Evolutionary conservation across 2,329 filamentous ascomycete genomes (phyloP).

Genomic region (Pseudogymnoascus sp.): DNA sequence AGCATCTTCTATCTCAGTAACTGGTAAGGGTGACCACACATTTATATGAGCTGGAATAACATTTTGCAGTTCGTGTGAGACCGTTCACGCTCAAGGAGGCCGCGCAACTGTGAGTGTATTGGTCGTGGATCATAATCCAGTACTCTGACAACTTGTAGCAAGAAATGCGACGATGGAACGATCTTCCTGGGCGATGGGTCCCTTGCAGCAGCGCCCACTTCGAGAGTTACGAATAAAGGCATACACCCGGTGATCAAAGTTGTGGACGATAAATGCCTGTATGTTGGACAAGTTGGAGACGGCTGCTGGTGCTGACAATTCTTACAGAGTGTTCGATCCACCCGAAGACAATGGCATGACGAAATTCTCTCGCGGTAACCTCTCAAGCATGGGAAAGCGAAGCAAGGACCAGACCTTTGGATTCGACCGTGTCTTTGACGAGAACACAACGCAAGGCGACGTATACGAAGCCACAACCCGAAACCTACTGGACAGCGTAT

Average conservation of each 20-base stretch:
- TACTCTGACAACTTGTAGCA: conserved; percentile 24
- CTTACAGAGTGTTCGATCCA: conserved; percentile 80
- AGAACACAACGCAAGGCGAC: conserved; percentile 83
- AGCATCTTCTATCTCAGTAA: conserved; percentile 31
- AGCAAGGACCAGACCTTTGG: conserved; percentile 97
- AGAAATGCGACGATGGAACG: conserved; percentile 68
- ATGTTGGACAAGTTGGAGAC: conserved; percentile 34
- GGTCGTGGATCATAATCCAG: neutral
- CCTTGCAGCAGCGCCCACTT: conserved; percentile 75
- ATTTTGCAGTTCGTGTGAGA: conserved; percentile 53
- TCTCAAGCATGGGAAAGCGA: conserved; percentile 72
- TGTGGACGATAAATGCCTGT: conserved; percentile 93
- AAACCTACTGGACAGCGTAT: conserved; percentile 81
- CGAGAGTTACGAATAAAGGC: conserved; percentile 78
- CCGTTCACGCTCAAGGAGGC: conserved; percentile 85
- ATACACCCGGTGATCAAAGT: conserved; percentile 92
- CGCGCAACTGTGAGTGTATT: conserved; percentile 63
- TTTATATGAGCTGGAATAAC: conserved; percentile 15
- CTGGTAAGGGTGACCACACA: conserved; percentile 21
- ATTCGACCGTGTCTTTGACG: conserved; percentile 95
- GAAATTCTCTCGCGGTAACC: conserved; percentile 73
- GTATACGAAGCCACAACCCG: conserved; percentile 93
- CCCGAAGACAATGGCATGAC: conserved; percentile 91
- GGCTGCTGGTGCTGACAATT: conserved; percentile 13
- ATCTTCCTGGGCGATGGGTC: conserved; percentile 96